Evolutionary conservation across 78 protist genomes (phyloP).

Genomic region (Protostelium mycophagum): DNA sequence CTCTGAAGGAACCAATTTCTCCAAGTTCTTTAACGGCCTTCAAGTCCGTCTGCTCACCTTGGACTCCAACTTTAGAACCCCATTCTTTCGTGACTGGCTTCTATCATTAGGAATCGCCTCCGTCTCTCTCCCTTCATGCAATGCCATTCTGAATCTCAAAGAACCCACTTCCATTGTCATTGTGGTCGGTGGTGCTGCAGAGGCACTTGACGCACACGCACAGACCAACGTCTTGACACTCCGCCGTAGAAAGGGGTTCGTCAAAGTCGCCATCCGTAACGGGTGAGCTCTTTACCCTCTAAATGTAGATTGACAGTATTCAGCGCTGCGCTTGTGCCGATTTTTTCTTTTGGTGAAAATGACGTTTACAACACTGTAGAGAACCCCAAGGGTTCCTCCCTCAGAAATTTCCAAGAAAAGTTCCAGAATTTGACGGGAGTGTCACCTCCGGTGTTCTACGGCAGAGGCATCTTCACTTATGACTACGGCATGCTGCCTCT

Average conservation of each 20-base stretch:
- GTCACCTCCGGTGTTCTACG: slow-evolving; percentile 52
- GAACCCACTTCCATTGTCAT: slow-evolving; percentile 29
- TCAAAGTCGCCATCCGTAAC: slow-evolving; percentile 37
- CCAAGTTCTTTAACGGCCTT: slow-evolving; percentile 25
- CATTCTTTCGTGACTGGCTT: slow-evolving; percentile 43
- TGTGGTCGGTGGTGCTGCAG: slow-evolving; percentile 63
- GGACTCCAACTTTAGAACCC: slow-evolving; percentile 43
- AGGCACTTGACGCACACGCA: slow-evolving; percentile 51
- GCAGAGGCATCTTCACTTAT: slow-evolving; percentile 52
- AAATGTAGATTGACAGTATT: neutral
- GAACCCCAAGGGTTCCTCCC: slow-evolving; percentile 39
- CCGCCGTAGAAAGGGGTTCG: slow-evolving; percentile 45
- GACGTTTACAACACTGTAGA: slow-evolving; percentile 45
- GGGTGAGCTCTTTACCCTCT: slow-evolving; percentile 4
- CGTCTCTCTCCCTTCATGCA: slow-evolving; percentile 23
- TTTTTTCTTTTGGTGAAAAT: slow-evolving; percentile 60
- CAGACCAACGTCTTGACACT: slow-evolving; percentile 24
- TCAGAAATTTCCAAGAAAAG: slow-evolving; percentile 41
- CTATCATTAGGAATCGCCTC: slow-evolving; percentile 49
- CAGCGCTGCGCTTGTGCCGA: slow-evolving; percentile 51
- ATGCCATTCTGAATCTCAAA: slow-evolving; percentile 20
- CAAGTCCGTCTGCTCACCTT: slow-evolving; percentile 37
- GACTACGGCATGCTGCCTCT: slow-evolving; percentile 51
- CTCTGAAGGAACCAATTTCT: slow-evolving; percentile 39
- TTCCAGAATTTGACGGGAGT: slow-evolving; percentile 33